Evolutionary conservation across 2,329 filamentous ascomycete species (phyloP), one percentile per base, ranked within the genome.

Genomic region (Cytospora piceae): DNA sequence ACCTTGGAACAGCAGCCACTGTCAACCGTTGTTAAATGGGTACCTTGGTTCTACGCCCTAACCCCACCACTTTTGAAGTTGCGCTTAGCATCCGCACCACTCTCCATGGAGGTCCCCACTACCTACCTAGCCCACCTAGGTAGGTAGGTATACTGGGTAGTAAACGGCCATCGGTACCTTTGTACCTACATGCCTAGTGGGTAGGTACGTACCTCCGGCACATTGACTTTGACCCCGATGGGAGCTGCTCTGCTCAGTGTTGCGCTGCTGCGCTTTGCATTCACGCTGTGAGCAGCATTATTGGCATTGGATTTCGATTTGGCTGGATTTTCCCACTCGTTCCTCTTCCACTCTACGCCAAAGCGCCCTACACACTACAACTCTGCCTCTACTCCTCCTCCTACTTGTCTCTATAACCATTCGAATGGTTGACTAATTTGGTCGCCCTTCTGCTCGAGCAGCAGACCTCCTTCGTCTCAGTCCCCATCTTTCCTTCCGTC

Each of bases 321-420:
- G 49, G 52, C 20, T 57, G 37, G 66, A 61, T 67, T 66, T 66
- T 67, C 66, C 66, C 66, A 67, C 63, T 62, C 56, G 37, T 56
- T 42, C 59, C 27, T 58, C 55, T 58, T 66, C 59, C 51, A 22
- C 31, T 54, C 42, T 54, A 58, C 56, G 20, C 61, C 61, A 51
- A 39, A 52, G 49, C 61, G 46, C 58, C 34, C 34, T 61, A 20
- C 64, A 51, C 60, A 53, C 31, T 39, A n/a, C 59, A 46, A 32
- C 46, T 29, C 51, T 55, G 34, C 20, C 39, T 51, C 51, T 37
- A 17, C 61, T 67, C 65, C 58, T 66, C 52, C 42, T 60, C 56
- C 57, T 61, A 29, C 53, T 63, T 54, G 53, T 65, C 58, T 29
- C 11, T 55, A 34, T 56, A 37, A 49, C 52, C 34, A 27, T 31